A percentile compares a stretch with the other conserved stretches of the same genome.
phyloP scores from a whole-genome alignment of 768 basidiomycete species.

The Lepiota brunneoincarnata region DNA sequence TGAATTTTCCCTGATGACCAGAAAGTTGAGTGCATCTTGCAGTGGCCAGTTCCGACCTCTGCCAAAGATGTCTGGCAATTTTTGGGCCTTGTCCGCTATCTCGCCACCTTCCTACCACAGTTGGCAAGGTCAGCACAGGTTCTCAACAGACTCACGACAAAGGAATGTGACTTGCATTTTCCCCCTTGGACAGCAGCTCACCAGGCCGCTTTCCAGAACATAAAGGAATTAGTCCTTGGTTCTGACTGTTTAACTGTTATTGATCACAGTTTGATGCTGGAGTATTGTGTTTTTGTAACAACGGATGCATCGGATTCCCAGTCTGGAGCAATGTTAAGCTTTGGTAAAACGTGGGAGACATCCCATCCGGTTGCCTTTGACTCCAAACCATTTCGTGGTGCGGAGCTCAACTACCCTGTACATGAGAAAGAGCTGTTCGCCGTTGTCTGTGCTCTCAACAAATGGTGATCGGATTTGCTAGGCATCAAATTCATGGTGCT shows the following conservation, averaged over 20 bases:
- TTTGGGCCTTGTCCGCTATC: constrained; percentile 13
- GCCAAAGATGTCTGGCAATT: constrained; percentile 10
- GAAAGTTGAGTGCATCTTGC: constrained; percentile 20
- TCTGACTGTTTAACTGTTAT: constrained; percentile 11
- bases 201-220: constrained; percentile 19
- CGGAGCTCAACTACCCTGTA: constrained; percentile 32
- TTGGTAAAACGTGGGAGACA: constrained; percentile 26
- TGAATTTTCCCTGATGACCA: constrained; percentile 20
- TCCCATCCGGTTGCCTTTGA: constrained; percentile 29
- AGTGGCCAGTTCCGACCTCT: constrained; percentile 20
- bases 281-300: constrained; percentile 30
- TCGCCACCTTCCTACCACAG: constrained; percentile 9
- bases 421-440: no score
- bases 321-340: constrained; percentile 27
- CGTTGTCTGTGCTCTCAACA: constrained; percentile 25
- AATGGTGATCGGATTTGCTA: constrained; percentile 20
- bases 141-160: constrained; percentile 2
- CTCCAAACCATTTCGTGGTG: constrained; percentile 22
- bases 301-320: constrained; percentile 25
- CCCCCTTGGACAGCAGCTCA: constrained; percentile 8
- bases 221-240: constrained; percentile 13
- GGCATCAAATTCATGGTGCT: constrained; percentile 21
- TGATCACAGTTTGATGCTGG: constrained; percentile 12
- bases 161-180: neutral
- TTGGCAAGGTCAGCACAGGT: constrained; percentile 6